Evolutionary conservation across 2,329 filamentous ascomycete genomes (phyloP).

Genomic region (Cytospora schulzeri): DNA sequence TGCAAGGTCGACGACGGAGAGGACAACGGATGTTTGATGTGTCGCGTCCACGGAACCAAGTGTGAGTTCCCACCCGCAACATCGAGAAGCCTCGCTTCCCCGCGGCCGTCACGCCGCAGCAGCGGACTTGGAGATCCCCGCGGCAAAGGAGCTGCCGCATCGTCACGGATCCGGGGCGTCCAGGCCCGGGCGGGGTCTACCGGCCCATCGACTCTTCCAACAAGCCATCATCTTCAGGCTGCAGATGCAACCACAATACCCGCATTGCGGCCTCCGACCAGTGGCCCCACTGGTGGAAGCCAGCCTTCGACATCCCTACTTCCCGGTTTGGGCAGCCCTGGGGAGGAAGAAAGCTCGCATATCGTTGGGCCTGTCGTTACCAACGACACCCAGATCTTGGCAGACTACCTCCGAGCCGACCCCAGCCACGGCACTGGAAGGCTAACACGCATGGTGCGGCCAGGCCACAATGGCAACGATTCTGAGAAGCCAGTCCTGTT

Average conservation of each 20-base stretch:
- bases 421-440: constrained; percentile 34
- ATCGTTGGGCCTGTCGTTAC: constrained; percentile 63
- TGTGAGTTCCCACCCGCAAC: constrained; percentile 51
- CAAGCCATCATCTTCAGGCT: not conserved
- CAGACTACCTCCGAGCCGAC: constrained; percentile 51
- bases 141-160: not conserved
- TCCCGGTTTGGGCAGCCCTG: constrained; percentile 28
- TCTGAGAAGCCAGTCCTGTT: constrained; percentile 49
- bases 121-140: not conserved
- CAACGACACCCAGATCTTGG: constrained; percentile 61
- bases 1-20: constrained; percentile 57
- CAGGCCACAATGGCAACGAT: constrained; percentile 41
- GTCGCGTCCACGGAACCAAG: constrained; percentile 58
- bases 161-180: not conserved
- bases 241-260: not conserved
- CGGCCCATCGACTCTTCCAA: not conserved
- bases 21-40: constrained; percentile 57
- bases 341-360: constrained; percentile 47
- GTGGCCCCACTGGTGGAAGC: constrained; percentile 28
- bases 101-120: not conserved
- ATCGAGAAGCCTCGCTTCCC: not conserved
- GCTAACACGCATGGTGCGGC: constrained; percentile 35
- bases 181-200: not conserved
- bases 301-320: constrained; percentile 37
- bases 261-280: not conserved